Base-by-base conservation (phyloP, 202 grass and related monocot species). In the Panicum virgatum region DNA sequence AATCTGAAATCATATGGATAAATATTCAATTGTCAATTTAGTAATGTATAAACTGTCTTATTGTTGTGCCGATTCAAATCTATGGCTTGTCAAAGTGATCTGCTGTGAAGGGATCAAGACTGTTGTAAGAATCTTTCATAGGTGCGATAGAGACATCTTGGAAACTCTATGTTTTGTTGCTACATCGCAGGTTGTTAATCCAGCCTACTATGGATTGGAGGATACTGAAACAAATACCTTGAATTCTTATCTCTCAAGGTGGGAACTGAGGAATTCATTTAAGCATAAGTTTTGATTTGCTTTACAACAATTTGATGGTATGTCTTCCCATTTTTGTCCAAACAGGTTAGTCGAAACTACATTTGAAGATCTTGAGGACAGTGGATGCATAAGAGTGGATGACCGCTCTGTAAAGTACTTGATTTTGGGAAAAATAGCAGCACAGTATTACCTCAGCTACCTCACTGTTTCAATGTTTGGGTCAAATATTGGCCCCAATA, bases 361-460 rank as follows among this genome's bases (percentile, higher is more conserved):
- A 88, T 86, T 95, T 93, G 96, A 95, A 87, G 96, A 95, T 80
- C 90, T 98, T 64, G 96, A 98, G 86, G 96, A 98, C 58, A 91
- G 92, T 85, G 96, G 96, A 72, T 98, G 96, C 85, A 88, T 98
- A 85, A 93, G 86, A 86, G 77, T 95, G 29, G 82, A 84, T 80
- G 96, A 95, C 48, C 82, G 83, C 69, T 91, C 87, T 66, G 96
- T 95, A 10, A 84, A 98, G 52, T 80, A 87, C 59, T 89, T 90
- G 82, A 98, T 98, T 91, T 91, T 98, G 83, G 92, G 95, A 38
- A 92, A 94, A 69, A 93, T 95, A 86, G 95, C 96, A 62, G 93
- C 96, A 66, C 92, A 98, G 73, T 98, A 95, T 84, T 98, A 98
- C 81, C 90, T 98, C 62, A 98, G 96, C 86, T 98, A 98, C 88